Base-by-base conservation (phyloP, 2,329 filamentous ascomycete species). In the Ophioceras dolichostomum region DNA sequence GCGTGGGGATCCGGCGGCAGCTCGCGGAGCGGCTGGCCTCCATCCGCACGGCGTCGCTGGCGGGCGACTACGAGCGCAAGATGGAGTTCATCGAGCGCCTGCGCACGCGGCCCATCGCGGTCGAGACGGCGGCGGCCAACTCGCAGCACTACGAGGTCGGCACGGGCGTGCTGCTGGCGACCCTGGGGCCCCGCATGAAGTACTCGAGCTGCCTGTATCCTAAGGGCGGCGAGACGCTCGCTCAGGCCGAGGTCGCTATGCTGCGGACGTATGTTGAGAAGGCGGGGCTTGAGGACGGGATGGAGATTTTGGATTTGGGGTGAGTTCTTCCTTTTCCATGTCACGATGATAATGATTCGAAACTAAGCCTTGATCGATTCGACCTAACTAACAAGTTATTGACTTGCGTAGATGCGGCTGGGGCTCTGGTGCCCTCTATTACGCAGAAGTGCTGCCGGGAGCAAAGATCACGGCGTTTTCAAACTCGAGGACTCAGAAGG, bases 71-170 rank as follows among this genome's bases (percentile, higher is more conserved):
- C 41, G 63, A 66, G 40, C 65, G 64, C 40, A 83, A 83, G 53
- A 77, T 80, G 69, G 58, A 59, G 18, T 83, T 78, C 50, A 65
- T 83, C 10, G 61, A 71, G 36, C 55, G 65, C 4, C 61, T 82
- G n/a, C 66, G 73, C 16, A 62, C 58, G 13, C 62, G 68, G 26
- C 76, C 77, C 10, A 82, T 83, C 43, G 79, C 79, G n/a, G 68
- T 83, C 46, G 73, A 79, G 53, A 81, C 77, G 1, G 66, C 64
- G 4, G 60, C 66, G 2, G 78, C 79, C 17, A 83, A 83, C 52
- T 60, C 70, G 47, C 79, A 83, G 62, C 79, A 83, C 55, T 83
- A 84, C 50, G 79, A 83, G 57, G 78, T 83, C 29, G 76, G 74
- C 28, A 80, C 78, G 0, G 73, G 73, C 4, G 71, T 83, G 18